phyloP scores from a whole-genome alignment of 768 basidiomycete species.

The Tulasnella sp. region DNA sequence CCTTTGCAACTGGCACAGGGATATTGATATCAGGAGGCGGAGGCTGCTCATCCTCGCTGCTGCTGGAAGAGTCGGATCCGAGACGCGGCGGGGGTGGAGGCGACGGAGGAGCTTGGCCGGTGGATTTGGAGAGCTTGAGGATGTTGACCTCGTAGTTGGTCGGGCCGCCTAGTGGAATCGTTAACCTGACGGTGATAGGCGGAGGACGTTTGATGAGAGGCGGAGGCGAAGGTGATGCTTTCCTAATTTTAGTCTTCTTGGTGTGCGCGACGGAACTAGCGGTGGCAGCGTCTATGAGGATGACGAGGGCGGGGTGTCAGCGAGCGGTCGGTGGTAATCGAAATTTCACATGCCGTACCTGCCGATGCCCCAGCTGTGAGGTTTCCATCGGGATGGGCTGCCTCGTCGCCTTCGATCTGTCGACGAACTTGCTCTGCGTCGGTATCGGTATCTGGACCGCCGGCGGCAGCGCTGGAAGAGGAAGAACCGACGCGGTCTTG shows the following conservation, averaged over 20 bases:
- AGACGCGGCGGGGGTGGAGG: slow-evolving; percentile 35
- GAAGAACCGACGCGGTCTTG: background rate
- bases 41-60: slow-evolving; percentile 19
- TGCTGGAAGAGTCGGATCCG: slow-evolving; percentile 25
- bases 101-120: slow-evolving; percentile 53
- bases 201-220: slow-evolving; percentile 37
- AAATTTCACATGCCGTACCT: background rate
- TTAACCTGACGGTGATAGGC: slow-evolving; percentile 52
- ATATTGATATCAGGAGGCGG: background rate
- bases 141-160: slow-evolving; percentile 67
- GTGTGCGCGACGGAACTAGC: background rate
- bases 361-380: background rate
- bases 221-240: slow-evolving; percentile 43
- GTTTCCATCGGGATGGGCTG: background rate
- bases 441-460: slow-evolving; percentile 8
- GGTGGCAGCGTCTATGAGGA: background rate
- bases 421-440: background rate
- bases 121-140: slow-evolving; percentile 41
- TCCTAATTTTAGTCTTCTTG: slow-evolving; percentile 41
- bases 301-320: background rate
- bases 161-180: slow-evolving; percentile 60
- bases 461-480: background rate
- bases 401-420: background rate
- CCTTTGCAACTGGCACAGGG: background rate
- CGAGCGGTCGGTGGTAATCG: background rate